These are phyloP conservation scores for Pelagophyceae sp. DNA, from an alignment of 352 stramenopile species.

Conservation along the genomic window DNA sequence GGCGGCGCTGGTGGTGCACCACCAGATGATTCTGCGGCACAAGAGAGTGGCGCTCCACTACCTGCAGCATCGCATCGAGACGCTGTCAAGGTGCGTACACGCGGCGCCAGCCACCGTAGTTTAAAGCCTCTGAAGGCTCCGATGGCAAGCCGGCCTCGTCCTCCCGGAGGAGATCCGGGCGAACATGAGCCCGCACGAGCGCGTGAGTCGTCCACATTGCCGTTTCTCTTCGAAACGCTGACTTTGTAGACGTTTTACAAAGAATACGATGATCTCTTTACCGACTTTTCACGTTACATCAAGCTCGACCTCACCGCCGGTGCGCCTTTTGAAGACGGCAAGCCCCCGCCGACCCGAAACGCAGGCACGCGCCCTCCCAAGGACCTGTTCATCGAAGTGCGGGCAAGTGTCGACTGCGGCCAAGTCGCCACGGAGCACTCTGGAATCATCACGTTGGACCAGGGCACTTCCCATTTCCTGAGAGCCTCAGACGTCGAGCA, in stretches of 20 bases:
- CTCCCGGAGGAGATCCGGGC: conserved; percentile 48
- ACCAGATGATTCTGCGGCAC: conserved; percentile 71
- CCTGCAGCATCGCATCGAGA: conserved; percentile 57
- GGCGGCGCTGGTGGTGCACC: conserved; percentile 56
- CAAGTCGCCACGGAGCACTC: conserved; percentile 70
- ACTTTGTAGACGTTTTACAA: conserved; percentile 74
- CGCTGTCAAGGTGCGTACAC: conserved; percentile 49
- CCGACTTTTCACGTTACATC: conserved; percentile 67
- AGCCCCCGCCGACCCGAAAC: no score
- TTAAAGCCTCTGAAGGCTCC: conserved; percentile 39
- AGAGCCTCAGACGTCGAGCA: conserved; percentile 61
- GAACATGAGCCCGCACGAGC: conserved; percentile 59
- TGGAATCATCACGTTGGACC: conserved; percentile 61
- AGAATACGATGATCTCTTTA: conserved; percentile 68
- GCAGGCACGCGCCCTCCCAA: conserved; percentile 67
- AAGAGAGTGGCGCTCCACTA: conserved; percentile 68
- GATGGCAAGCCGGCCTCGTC: conserved; percentile 66
- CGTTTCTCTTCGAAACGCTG: no score
- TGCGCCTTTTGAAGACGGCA: no score
- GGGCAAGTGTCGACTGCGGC: conserved; percentile 64
- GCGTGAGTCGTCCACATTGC: no score
- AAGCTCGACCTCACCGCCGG: conserved; percentile 64
- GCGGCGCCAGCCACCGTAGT: neutral
- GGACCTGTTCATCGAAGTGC: conserved; percentile 71
- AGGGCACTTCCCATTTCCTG: conserved; percentile 69